Percentiles rank a stretch among this genome's conserved stretches.
These are phyloP conservation scores for Ophiostoma piceae DNA, from an alignment of 2,329 filamentous ascomycete genomes.

Conservation along the genomic window DNA sequence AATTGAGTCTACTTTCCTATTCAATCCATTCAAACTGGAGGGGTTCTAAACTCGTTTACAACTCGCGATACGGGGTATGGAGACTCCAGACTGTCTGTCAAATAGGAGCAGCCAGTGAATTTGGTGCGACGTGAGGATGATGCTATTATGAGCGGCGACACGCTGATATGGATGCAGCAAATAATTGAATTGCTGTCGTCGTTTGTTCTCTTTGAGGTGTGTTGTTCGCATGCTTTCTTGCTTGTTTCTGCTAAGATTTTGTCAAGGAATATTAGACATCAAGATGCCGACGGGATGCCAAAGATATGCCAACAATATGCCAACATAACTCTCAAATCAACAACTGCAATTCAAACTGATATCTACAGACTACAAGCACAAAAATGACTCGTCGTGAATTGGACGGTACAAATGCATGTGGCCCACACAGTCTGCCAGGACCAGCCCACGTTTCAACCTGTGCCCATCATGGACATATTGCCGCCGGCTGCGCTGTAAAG, in stretches of 20 bases:
- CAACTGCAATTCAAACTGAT: neutral
- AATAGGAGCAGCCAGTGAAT: neutral
- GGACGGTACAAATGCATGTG: neutral
- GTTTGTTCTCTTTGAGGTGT: too few relatives aligned
- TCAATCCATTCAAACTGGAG: slow-evolving; percentile 12
- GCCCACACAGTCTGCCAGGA: slow-evolving; percentile 4
- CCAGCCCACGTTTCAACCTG: slow-evolving; percentile 15
- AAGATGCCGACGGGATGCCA: too few relatives aligned
- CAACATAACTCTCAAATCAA: neutral
- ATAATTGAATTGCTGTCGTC: neutral
- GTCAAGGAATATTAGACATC: too few relatives aligned
- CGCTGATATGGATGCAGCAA: neutral
- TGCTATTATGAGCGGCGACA: neutral
- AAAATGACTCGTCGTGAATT: slow-evolving; percentile 17
- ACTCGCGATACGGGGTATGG: slow-evolving; percentile 12
- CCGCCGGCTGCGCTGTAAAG: slow-evolving; percentile 15
- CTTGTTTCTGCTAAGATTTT: neutral
- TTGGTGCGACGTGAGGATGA: neutral
- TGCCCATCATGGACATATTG: slow-evolving; percentile 9
- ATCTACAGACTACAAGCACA: neutral
- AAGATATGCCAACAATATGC: too few relatives aligned
- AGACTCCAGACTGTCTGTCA: neutral
- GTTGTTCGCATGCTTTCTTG: too few relatives aligned
- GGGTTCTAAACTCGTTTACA: slow-evolving; percentile 1
- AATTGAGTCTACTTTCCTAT: neutral